Evolutionary conservation across 2,329 filamentous ascomycete species (phyloP), one percentile per base, ranked within the genome.

Genomic region (Neocatenulostroma microsporum): DNA sequence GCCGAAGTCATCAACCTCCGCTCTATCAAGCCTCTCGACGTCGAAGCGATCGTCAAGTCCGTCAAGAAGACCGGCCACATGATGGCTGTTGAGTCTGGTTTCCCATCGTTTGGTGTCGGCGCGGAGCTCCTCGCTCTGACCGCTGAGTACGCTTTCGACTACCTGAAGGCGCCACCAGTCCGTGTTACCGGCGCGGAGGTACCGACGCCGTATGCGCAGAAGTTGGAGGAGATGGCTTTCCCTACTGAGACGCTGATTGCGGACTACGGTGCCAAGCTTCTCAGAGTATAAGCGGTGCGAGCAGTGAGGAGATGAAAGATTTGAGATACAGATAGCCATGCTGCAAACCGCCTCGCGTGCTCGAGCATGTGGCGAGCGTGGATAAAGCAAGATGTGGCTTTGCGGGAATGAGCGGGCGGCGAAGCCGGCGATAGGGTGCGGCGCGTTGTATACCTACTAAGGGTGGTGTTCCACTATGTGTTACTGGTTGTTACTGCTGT

Each of bases 111-210:
- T 61, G 91, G 91, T 62, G 86, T 98, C 52, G 77, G 81, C 41
- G 77, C 89, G 40, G 91, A 98, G 71, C 87, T 98, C 55, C 77
- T 98, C 47, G 91, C 91, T 41, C 73, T 95, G 43, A 81, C 86
- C 46, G 94, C 94, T 82, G 91, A 98, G 70, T 98, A 96, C 66
- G 88, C 78, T 47, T 98, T 96, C 61, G 91, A 98, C 71, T 96
- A 94, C 72, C 82, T 98, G 49, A 81, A 95, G 58, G 86, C 87
- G 39, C 91, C 91, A 31, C 91, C 87, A 44, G 83, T 89, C 65
- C 82, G 91, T 64, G 80, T 98, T 57, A 96, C 91, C 41, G 91
- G 91, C 62, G 89, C 91, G 48, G 91, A 98, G 64, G 91, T 98
- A 10, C 91, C 91, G 33, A 98, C 91, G 6, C 91, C 91, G 24